Conservation (phyloP, 768 basidiomycete species). For the Mrakia blollopis region DNA sequence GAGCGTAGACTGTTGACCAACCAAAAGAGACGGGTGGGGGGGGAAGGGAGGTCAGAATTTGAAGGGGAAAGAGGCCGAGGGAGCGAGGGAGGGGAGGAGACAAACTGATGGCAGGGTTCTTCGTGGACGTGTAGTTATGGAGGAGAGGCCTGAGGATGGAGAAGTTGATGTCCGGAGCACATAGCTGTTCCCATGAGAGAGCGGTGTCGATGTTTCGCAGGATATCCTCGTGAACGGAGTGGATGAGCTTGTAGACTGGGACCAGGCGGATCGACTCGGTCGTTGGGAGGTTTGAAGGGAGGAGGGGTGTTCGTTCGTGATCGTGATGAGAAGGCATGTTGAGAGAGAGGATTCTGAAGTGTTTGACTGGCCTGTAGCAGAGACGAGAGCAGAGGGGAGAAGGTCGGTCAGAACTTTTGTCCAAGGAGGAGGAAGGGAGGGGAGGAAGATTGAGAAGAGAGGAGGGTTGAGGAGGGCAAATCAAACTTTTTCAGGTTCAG, state of each 20-base stretch:
- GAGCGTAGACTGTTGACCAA: constrained; percentile 55
- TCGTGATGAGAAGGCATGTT: not conserved
- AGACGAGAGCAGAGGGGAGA: no score
- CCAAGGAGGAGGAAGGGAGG: not conserved
- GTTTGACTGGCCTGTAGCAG: not conserved
- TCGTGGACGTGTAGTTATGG: constrained; percentile 64
- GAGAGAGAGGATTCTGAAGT: no score
- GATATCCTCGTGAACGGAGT: constrained; percentile 8
- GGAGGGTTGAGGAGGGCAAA: no score
- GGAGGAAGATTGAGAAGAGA: not conserved
- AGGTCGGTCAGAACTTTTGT: no score
- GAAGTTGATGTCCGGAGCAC: constrained; percentile 76
- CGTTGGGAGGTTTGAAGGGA: not conserved
- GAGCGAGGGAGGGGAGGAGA: not conserved
- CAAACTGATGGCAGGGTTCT: constrained; percentile 58
- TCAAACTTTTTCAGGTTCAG: no score
- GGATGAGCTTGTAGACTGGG: constrained; percentile 16
- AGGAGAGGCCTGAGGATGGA: constrained; percentile 71
- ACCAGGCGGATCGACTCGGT: not conserved
- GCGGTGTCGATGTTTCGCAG: constrained; percentile 10
- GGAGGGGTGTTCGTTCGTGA: constrained; percentile 18
- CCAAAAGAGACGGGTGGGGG: not conserved
- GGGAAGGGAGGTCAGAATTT: not conserved
- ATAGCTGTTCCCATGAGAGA: constrained; percentile 46
- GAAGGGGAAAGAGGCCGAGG: not conserved